Conservation (phyloP, 768 basidiomycete species). For the Zangia roseola region DNA sequence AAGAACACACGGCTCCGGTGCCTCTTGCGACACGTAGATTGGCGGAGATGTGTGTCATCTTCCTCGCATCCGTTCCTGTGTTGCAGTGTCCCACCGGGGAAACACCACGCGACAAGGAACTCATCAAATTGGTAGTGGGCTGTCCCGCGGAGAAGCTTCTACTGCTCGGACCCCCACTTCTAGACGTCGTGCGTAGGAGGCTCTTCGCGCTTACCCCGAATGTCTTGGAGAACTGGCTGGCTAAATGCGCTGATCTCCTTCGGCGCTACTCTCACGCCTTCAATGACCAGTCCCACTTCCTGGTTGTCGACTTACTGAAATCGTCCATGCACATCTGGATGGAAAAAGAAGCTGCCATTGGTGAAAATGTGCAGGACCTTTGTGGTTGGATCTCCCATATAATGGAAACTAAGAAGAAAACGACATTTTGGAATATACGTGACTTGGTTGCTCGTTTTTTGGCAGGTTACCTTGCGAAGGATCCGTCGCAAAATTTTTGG, state of each 20-base stretch:
- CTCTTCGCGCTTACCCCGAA: conserved; percentile 51
- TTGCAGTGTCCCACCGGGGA: conserved; percentile 59
- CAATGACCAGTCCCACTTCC: conserved; percentile 50
- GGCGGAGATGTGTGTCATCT: conserved; percentile 52
- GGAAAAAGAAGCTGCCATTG: conserved; percentile 33
- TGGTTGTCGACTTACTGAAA: conserved; percentile 61
- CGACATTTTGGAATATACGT: conserved; percentile 66
- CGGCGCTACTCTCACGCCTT: conserved; percentile 51
- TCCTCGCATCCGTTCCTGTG: conserved; percentile 62
- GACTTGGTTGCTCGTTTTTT: conserved; percentile 65
- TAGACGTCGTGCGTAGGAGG: conserved; percentile 53
- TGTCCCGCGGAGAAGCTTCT: conserved; percentile 57
- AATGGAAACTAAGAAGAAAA: conserved; percentile 37
- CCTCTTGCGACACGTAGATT: conserved; percentile 34
- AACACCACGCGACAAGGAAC: conserved; percentile 58
- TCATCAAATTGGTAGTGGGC: conserved; percentile 51
- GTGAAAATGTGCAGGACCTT: conserved; percentile 46
- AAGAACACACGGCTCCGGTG: conserved; percentile 29
- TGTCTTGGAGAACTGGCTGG: conserved; percentile 53
- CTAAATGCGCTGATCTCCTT: conserved; percentile 53
- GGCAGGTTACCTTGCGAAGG: conserved; percentile 57
- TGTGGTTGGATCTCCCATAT: conserved; percentile 53
- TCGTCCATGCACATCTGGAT: conserved; percentile 65
- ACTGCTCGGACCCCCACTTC: conserved; percentile 53
- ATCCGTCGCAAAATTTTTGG: conserved; percentile 58